A percentile compares a stretch with the other conserved stretches of the same genome.
phyloP scores from a whole-genome alignment of 495 filamentous ascomycete genomes.

The Durotheca rogersii region DNA sequence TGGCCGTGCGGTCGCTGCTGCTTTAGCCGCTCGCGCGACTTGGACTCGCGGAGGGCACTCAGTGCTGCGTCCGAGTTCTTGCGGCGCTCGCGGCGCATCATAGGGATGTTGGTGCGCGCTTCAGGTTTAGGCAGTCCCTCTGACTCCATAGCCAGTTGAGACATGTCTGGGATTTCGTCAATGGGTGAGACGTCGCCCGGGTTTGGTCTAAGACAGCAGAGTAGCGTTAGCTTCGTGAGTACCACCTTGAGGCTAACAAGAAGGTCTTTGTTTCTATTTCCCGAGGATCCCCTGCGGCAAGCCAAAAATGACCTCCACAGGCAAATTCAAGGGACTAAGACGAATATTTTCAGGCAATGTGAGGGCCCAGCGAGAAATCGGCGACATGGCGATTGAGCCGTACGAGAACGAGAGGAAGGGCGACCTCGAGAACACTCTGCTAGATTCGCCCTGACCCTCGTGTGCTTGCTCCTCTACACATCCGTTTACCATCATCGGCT shows the following conservation, averaged over 20 bases:
- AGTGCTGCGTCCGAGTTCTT: slow-evolving; percentile 43
- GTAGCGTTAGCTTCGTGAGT: slow-evolving; percentile 26
- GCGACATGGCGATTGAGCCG: too few relatives aligned
- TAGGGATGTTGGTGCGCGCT: slow-evolving; percentile 47
- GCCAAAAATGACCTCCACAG: slow-evolving; percentile 16
- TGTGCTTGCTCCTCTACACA: too few relatives aligned
- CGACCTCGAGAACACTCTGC: background rate
- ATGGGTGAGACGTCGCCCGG: slow-evolving; percentile 54
- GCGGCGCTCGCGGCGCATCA: slow-evolving; percentile 50
- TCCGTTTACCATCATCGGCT: too few relatives aligned
- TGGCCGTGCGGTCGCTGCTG: slow-evolving; percentile 33
- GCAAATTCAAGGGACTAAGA: background rate
- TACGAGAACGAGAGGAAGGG: background rate
- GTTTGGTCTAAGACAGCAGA: slow-evolving; percentile 28
- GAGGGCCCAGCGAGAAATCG: too few relatives aligned
- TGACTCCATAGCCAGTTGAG: slow-evolving; percentile 27
- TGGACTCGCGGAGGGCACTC: slow-evolving; percentile 34
- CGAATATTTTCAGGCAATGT: too few relatives aligned
- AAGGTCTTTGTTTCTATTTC: slow-evolving; percentile 5
- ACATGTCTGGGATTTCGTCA: slow-evolving; percentile 47
- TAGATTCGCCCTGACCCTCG: too few relatives aligned
- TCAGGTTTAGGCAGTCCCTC: slow-evolving; percentile 21
- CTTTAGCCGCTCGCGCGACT: slow-evolving; percentile 34
- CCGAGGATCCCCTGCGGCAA: background rate
- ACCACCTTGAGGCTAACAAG: too few relatives aligned